phyloP scores from a whole-genome alignment of 306 rosid species.

The Aeschynomene evenia region DNA sequence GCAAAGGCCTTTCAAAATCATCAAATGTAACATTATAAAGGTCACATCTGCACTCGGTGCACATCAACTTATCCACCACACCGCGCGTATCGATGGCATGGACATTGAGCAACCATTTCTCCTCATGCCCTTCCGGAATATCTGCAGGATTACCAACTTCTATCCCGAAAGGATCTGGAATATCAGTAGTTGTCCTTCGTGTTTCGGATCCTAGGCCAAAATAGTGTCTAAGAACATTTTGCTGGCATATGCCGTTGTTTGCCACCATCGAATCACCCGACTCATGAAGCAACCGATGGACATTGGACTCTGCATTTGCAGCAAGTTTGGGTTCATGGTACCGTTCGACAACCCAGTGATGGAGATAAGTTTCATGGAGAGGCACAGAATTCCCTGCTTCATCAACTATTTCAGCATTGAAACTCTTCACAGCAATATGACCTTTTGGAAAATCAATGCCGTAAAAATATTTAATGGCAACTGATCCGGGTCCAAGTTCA shows the following conservation, averaged over 20 bases:
- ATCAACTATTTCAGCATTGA: conserved; percentile 70
- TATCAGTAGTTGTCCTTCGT: conserved; percentile 45
- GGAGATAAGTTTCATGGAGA: conserved; percentile 76
- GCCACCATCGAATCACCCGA: conserved; percentile 26
- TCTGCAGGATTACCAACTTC: conserved; percentile 60
- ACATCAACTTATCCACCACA: conserved; percentile 50
- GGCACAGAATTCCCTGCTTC: conserved; percentile 56
- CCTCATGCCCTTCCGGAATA: conserved; percentile 66
- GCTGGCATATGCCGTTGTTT: conserved; percentile 62
- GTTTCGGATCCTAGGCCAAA: conserved; percentile 78
- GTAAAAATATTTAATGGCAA: conserved; percentile 37
- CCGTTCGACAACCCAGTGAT: conserved; percentile 54
- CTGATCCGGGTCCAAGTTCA: conserved; percentile 66
- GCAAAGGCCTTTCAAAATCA: conserved; percentile 37
- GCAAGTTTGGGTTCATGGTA: conserved; percentile 29
- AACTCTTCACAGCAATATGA: conserved; percentile 63
- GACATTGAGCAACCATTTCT: conserved; percentile 65
- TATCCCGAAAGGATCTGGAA: conserved; percentile 71
- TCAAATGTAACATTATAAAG: conserved; percentile 62
- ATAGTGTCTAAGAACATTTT: conserved; percentile 32
- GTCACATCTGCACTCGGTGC: conserved; percentile 67
- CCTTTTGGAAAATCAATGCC: conserved; percentile 62
- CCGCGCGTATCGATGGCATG: conserved; percentile 85
- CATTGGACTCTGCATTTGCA: conserved; percentile 7
- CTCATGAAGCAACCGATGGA: neutral